Evolutionary conservation across 1,139 yeast genomes (phyloP), one percentile per base, ranked within the genome.

Genomic region (Taphrina sp.): DNA sequence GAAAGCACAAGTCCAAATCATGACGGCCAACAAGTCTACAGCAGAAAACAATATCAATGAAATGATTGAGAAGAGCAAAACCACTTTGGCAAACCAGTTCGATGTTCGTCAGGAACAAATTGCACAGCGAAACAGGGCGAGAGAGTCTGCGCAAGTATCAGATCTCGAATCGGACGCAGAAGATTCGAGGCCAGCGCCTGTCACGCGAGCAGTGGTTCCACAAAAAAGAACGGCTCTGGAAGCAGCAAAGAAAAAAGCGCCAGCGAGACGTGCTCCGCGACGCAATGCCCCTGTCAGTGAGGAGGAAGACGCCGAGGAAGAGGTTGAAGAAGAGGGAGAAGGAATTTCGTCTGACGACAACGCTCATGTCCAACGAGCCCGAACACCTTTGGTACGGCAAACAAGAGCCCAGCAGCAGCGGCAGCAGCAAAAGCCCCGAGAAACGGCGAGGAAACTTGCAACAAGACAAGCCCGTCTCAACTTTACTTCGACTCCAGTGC

Each of bases 1-100:
- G 58, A 76, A 74, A 22, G 75, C 75, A 42, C 94, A 87, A 63
- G 75, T 85, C 20, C 73, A 78, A 37, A 70, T 79, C 58, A 71
- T 90, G 55, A 68, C 81, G 58, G 33, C 28, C 26, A 70, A 75
- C 19, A 73, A 71, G 8, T 71, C 71, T 14, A 64, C 70, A 5
- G 64, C 70, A 34, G 64, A 69, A 35, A 67, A 68, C 24, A 74
- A 69, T 28, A 66, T 65, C 67, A 52, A 64, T 28, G 66, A 67
- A 29, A 67, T 69, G 58, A 56, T 69, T 66, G 63, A 57, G 65
- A 64, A 51, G 67, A 49, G 45, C 24, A 38, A 39, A 23, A 34
- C 24, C 12, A 35, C 44, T 7, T 14, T 49, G 23, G 54, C 46
- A 4, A 29, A 34, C 16, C 46, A 39, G 7, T 41, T 42, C 14